A percentile compares a stretch with the other conserved stretches of the same genome.
Evolutionary conservation across 306 rosid genomes (phyloP).

Genomic region (Medicago lupulina): DNA sequence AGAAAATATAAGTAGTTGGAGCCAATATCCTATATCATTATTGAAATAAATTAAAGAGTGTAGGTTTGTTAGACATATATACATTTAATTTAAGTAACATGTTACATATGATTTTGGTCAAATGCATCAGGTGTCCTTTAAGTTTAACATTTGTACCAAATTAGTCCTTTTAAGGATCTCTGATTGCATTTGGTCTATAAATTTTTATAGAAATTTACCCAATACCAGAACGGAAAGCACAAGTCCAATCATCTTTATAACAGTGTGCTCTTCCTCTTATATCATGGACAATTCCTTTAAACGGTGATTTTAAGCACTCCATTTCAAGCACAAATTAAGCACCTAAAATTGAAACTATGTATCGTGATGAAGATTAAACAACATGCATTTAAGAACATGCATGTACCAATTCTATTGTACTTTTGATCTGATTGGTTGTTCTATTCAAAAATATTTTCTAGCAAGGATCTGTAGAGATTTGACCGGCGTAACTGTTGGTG

Average conservation of each 20-base stretch:
- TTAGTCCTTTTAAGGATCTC: too few relatives aligned
- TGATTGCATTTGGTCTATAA: too few relatives aligned
- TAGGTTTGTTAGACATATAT: not conserved
- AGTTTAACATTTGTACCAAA: too few relatives aligned
- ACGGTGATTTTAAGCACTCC: slow-evolving; percentile 59
- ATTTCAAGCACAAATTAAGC: slow-evolving; percentile 39
- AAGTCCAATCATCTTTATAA: slow-evolving; percentile 72
- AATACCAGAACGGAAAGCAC: slow-evolving; percentile 61
- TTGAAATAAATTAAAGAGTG: not conserved
- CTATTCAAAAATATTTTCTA: too few relatives aligned
- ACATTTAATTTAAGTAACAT: not conserved
- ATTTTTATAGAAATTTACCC: slow-evolving; percentile 54
- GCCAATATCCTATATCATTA: slow-evolving; percentile 53
- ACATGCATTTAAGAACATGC: not conserved
- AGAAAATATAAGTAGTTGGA: slow-evolving; percentile 65
- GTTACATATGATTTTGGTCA: not conserved
- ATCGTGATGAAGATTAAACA: not conserved
- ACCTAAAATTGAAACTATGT: slow-evolving; percentile 5
- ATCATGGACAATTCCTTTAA: slow-evolving; percentile 60
- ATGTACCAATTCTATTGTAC: too few relatives aligned
- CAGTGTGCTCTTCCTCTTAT: slow-evolving; percentile 60
- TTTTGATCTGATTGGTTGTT: too few relatives aligned
- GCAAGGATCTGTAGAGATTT: too few relatives aligned
- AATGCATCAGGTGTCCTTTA: too few relatives aligned
- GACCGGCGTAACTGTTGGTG: too few relatives aligned